Evolutionary conservation across 768 basidiomycete species (phyloP).

Genomic region (Naganishia onofrii): DNA sequence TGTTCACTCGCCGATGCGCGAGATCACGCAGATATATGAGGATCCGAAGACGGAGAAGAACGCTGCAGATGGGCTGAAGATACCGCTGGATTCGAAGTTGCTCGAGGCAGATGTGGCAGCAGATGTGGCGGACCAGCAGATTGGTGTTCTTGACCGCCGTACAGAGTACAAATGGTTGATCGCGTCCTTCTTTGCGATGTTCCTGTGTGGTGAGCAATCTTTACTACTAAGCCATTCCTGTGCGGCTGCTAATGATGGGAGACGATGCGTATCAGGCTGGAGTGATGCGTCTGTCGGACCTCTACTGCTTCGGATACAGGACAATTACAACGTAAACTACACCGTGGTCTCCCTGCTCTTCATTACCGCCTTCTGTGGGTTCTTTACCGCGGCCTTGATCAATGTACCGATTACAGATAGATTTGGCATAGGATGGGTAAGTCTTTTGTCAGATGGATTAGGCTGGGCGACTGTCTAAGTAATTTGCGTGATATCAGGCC

Average conservation of each 20-base stretch:
- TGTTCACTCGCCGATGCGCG: background rate
- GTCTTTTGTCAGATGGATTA: background rate
- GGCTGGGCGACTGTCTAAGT: background rate
- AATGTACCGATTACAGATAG: conserved; percentile 57
- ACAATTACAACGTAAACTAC: conserved; percentile 56
- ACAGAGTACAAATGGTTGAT: conserved; percentile 15
- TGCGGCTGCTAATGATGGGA: background rate
- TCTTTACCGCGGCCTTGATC: conserved; percentile 56
- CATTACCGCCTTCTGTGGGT: conserved; percentile 56
- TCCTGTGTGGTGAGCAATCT: conserved; percentile 9
- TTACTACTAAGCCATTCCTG: background rate
- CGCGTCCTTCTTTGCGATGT: conserved; percentile 1
- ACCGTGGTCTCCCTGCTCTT: conserved; percentile 65
- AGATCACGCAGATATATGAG: background rate
- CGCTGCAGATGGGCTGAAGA: background rate
- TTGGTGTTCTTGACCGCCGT: conserved; percentile 9
- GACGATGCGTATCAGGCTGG: conserved; percentile 21
- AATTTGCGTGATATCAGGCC: background rate
- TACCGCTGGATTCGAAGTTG: background rate
- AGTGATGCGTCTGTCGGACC: conserved; percentile 35
- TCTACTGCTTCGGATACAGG: conserved; percentile 35
- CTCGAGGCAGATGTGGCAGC: too few species aligned
- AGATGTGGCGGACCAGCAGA: background rate
- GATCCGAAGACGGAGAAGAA: background rate
- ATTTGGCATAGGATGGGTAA: conserved; percentile 55